phyloP scores from a whole-genome alignment of 257 asterid genomes.

The Plantago ovata region DNA sequence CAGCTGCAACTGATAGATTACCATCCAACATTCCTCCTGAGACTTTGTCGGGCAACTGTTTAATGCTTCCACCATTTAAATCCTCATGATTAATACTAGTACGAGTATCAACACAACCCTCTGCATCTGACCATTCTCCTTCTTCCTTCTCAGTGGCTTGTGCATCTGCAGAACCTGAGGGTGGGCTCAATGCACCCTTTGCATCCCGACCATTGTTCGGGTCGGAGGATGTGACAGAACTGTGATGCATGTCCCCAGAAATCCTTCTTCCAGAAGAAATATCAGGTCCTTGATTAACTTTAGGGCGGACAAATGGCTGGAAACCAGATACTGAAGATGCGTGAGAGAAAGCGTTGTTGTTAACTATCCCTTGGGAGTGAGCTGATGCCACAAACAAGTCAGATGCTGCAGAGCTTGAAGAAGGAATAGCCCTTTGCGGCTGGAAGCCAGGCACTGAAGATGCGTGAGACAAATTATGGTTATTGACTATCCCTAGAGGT shows the following conservation, averaged over 20 bases:
- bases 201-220: conserved; percentile 34
- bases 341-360: conserved; percentile 89
- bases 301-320: conserved; percentile 90
- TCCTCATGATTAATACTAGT: conserved; percentile 33
- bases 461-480: too few relatives aligned
- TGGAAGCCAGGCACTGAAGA: conserved; percentile 33
- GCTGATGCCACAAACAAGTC: conserved; percentile 22
- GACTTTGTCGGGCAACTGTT: conserved; percentile 41
- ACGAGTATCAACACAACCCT: conserved; percentile 53
- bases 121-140: conserved; percentile 99
- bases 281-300: conserved; percentile 40
- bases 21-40: conserved; percentile 30
- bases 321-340: conserved; percentile 94
- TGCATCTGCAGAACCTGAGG: conserved; percentile 36
- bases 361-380: conserved; percentile 72
- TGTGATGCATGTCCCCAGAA: conserved; percentile 26
- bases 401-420: too few relatives aligned
- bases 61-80: conserved; percentile 36
- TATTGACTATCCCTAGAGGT: too few relatives aligned
- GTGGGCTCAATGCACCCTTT: conserved; percentile 37
- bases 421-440: conserved; percentile 67
- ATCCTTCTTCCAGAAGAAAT: conserved; percentile 32
- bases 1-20: conserved; percentile 25
- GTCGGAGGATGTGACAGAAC: conserved; percentile 36
- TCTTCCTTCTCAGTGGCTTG: conserved; percentile 82